phyloP scores from a whole-genome alignment of 495 filamentous ascomycete genomes.

The Viridothelium virens region DNA sequence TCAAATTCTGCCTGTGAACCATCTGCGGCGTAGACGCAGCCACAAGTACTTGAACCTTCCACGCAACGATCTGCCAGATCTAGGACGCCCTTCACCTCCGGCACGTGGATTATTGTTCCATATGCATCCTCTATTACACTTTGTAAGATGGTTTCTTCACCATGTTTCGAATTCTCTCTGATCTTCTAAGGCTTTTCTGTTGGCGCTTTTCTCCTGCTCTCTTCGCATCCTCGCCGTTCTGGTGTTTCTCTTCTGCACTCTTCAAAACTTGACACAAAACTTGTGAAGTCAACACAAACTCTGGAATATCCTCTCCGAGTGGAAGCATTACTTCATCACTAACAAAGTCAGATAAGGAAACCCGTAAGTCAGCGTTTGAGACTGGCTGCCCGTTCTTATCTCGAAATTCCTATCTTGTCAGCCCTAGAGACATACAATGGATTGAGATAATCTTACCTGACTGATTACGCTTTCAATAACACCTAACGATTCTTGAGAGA shows the following conservation, averaged over 20 bases:
- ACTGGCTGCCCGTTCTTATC: background rate
- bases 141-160: too few species aligned
- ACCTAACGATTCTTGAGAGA: background rate
- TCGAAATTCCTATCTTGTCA: conserved; percentile 9
- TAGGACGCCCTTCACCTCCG: too few species aligned
- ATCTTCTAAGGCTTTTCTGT: background rate
- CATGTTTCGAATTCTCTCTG: too few species aligned
- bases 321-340: conserved; percentile 4
- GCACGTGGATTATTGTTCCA: too few species aligned
- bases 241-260: background rate
- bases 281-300: conserved; percentile 9
- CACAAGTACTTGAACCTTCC: too few species aligned
- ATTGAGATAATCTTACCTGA: conserved; percentile 9
- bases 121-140: too few species aligned
- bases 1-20: too few species aligned
- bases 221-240: background rate
- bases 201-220: background rate
- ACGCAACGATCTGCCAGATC: too few species aligned
- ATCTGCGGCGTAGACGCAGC: too few species aligned
- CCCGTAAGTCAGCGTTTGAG: conserved; percentile 1
- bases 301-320: background rate
- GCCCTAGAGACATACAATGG: background rate
- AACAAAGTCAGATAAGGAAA: conserved; percentile 1
- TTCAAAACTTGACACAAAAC: background rate
- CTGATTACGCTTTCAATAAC: conserved; percentile 1